Conservation (phyloP, 176 grass and related monocot genomes). For the Saccharum spontaneum region DNA sequence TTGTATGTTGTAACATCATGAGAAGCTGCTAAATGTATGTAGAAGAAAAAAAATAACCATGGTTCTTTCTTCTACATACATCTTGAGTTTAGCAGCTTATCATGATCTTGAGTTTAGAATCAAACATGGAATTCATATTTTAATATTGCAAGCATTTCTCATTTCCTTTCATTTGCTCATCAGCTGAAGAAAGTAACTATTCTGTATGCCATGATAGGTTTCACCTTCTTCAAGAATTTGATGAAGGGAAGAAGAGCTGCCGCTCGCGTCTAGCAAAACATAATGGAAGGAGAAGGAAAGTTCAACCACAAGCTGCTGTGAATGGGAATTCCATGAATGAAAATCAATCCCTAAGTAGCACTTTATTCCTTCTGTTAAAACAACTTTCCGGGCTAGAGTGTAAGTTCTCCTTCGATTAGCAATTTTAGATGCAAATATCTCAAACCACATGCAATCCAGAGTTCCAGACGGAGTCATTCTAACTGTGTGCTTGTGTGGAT, state of each 20-base stretch:
- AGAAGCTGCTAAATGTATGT: neutral
- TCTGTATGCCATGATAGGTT: conserved; percentile 49
- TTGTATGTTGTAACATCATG: neutral
- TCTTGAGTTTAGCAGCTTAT: neutral
- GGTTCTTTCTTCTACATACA: neutral
- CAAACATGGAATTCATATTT: conserved; percentile 17
- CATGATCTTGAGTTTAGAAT: neutral
- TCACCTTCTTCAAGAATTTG: conserved; percentile 88
- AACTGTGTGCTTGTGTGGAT: conserved; percentile 27
- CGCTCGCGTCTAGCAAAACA: conserved; percentile 69
- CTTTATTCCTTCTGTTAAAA: conserved; percentile 59
- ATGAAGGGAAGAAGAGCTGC: conserved; percentile 90
- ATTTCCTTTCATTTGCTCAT: conserved; percentile 4
- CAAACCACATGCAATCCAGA: neutral
- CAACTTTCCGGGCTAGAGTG: conserved; percentile 72
- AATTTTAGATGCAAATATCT: neutral
- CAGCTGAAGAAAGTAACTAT: neutral
- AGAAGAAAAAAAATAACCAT: neutral
- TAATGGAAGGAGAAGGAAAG: conserved; percentile 77
- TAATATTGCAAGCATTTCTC: neutral
- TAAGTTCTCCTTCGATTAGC: conserved; percentile 41
- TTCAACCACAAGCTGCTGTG: conserved; percentile 21
- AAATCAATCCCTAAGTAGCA: conserved; percentile 43
- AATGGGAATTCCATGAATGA: conserved; percentile 35
- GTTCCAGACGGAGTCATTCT: conserved; percentile 9